A percentile compares a stretch with the other conserved stretches of the same genome.
These are phyloP conservation scores for Salisapilia sapeloensis DNA, from an alignment of 352 stramenopile species.

Conservation along the genomic window DNA sequence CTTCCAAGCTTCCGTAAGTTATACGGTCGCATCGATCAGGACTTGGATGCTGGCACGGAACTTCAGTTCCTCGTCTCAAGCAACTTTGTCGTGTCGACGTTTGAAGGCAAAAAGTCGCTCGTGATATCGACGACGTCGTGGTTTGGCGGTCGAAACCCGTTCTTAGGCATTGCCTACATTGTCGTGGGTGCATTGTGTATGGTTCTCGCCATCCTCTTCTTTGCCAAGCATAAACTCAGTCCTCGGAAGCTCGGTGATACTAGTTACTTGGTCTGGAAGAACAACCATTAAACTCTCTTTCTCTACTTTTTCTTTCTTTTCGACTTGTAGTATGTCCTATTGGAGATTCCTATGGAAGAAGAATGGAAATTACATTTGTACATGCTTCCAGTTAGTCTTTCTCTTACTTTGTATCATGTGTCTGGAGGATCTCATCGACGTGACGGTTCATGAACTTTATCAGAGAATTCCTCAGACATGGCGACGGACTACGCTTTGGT, in stretches of 20 bases:
- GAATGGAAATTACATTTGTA: no score
- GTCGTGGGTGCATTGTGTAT: slow-evolving; percentile 90
- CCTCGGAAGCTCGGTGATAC: slow-evolving; percentile 91
- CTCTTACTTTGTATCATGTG: no score
- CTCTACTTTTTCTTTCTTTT: background rate
- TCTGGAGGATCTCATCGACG: no score
- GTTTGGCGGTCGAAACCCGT: slow-evolving; percentile 94
- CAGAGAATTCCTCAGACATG: no score
- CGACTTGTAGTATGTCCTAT: no score
- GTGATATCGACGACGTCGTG: slow-evolving; percentile 92
- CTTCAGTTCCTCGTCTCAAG: slow-evolving; percentile 88
- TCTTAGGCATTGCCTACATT: slow-evolving; percentile 94
- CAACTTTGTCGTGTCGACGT: slow-evolving; percentile 93
- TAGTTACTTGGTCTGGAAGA: slow-evolving; percentile 92
- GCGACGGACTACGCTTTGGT: slow-evolving; percentile 36
- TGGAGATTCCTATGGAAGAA: no score
- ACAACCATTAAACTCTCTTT: slow-evolving; percentile 72
- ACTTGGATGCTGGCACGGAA: slow-evolving; percentile 77
- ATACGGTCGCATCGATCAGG: slow-evolving; percentile 95
- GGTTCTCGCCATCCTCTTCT: slow-evolving; percentile 89
- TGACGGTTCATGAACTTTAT: no score
- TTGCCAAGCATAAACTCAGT: slow-evolving; percentile 89
- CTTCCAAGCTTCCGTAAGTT: slow-evolving; percentile 98
- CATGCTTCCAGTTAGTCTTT: no score
- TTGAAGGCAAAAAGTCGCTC: slow-evolving; percentile 92